phyloP scores from a whole-genome alignment of 768 basidiomycete genomes.

The Rhodotorula babjevae region DNA sequence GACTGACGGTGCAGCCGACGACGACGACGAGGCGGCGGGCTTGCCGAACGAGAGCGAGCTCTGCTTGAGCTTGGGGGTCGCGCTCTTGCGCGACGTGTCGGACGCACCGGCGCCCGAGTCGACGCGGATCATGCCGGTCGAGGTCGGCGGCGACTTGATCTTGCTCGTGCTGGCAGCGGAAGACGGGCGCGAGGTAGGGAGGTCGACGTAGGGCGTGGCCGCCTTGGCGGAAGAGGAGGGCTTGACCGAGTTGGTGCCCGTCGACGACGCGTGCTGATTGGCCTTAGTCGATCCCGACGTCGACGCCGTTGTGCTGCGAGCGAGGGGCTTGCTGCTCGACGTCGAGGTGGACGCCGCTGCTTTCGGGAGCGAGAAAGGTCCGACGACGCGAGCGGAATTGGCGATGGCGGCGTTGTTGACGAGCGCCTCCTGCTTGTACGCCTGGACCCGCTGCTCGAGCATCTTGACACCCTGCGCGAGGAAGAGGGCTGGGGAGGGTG shows the following conservation, averaged over 20 bases:
- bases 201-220: background rate
- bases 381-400: background rate
- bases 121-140: background rate
- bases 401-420: background rate
- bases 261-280: too few relatives aligned
- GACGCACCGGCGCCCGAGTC: background rate
- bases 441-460: background rate
- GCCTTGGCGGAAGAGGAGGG: too few relatives aligned
- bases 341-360: too few relatives aligned
- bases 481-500: too few relatives aligned
- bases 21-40: background rate
- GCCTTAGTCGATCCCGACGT: too few relatives aligned
- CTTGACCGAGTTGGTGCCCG: too few relatives aligned
- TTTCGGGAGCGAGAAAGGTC: too few relatives aligned
- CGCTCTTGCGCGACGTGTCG: background rate
- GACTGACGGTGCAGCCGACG: background rate
- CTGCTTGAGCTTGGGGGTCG: background rate
- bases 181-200: too few relatives aligned
- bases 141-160: background rate
- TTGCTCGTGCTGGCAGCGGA: background rate
- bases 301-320: too few relatives aligned
- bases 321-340: too few relatives aligned
- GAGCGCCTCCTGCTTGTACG: background rate
- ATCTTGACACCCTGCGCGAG: too few relatives aligned
- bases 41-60: slow-evolving; percentile 3